Base-by-base conservation (phyloP, 169 alveolate genomes). In the Plasmodium chabaudi region DNA sequence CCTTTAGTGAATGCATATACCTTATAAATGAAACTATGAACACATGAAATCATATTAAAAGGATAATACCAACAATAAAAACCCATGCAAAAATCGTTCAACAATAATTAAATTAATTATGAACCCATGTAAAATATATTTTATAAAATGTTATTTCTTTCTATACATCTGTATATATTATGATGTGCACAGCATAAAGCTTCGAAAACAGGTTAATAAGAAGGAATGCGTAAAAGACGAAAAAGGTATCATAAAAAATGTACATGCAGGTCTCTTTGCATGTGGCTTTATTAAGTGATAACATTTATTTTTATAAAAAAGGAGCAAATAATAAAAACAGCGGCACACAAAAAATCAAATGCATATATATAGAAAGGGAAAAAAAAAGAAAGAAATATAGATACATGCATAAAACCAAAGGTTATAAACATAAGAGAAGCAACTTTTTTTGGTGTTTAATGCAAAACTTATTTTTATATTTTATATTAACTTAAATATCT, bases 211-310 rank as follows among this genome's bases (percentile, higher is more conserved):
- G 9, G 12, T 23, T 72, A 42, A 51, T 57, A 25, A 77, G 68
- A 65, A n/a, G 34, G 27, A 57, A 15, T 15, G 56, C 49, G 47
- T n/a, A 53, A 75, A 77, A 46, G 51, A 53, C 23, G 51, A 21
- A 3, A 21, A 10, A 65, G 19, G 25, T 19, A 39, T 39, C 7
- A 56, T 56, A 9, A 72, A 39, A 46, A 15, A 56, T 72, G 27
- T 34, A 72, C 27, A 53, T 60, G 88, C 44, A 65, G 67, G 63
- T 39, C 63, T n/a, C 63, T 63, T 46, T 74, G 70, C 88, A 74
- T 60, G 88, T 74, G 63, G 23, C 47, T 59, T 61, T 46, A 74
- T 44, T 74, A 51, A 51, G 55, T 39, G 34, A 6, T 12, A 51
- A n/a, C 17, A 51, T 13, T n/a, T 13, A 2, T 12, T 63, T 63